Evolutionary conservation across 169 alveolate genomes (phyloP).

Genomic region (Plasmodium gallinaceum): DNA sequence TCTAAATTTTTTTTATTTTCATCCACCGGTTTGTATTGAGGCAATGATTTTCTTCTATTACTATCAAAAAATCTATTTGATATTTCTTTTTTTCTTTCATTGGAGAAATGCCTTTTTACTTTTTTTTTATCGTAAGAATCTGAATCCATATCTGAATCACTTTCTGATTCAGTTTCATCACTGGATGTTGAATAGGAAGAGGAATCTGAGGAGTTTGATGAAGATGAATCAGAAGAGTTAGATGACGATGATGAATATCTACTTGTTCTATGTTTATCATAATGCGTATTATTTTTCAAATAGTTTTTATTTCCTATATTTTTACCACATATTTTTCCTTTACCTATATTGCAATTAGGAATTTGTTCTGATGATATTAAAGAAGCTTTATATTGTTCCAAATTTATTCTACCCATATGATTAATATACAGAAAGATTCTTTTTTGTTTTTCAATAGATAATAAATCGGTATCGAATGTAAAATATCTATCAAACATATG

Average conservation of each 20-base stretch:
- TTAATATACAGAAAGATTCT: conserved; percentile 87
- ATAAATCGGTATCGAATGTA: conserved; percentile 87
- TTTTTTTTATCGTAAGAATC: conserved; percentile 61
- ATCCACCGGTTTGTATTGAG: conserved; percentile 88
- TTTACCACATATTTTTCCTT: conserved; percentile 27
- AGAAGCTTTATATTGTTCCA: conserved; percentile 80
- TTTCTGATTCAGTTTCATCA: conserved; percentile 83
- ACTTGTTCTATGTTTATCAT: conserved; percentile 49
- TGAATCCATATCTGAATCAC: conserved; percentile 80
- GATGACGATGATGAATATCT: conserved; percentile 67
- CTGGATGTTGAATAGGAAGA: conserved; percentile 81
- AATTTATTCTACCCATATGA: conserved; percentile 88
- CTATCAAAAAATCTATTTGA: conserved; percentile 54
- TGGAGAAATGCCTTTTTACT: conserved; percentile 63
- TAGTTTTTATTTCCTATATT: conserved; percentile 34
- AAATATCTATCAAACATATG: conserved; percentile 85
- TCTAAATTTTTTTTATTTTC: conserved; percentile 84
- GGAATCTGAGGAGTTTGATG: conserved; percentile 71
- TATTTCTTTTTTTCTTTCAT: conserved; percentile 71
- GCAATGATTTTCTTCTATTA: conserved; percentile 77
- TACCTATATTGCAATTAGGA: conserved; percentile 17
- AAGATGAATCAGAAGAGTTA: conserved; percentile 57
- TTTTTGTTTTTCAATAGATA: conserved; percentile 89
- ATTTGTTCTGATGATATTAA: conserved; percentile 41
- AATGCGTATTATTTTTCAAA: conserved; percentile 28